Conservation (phyloP, 805 yeast species). For the Candida morakotiae region DNA sequence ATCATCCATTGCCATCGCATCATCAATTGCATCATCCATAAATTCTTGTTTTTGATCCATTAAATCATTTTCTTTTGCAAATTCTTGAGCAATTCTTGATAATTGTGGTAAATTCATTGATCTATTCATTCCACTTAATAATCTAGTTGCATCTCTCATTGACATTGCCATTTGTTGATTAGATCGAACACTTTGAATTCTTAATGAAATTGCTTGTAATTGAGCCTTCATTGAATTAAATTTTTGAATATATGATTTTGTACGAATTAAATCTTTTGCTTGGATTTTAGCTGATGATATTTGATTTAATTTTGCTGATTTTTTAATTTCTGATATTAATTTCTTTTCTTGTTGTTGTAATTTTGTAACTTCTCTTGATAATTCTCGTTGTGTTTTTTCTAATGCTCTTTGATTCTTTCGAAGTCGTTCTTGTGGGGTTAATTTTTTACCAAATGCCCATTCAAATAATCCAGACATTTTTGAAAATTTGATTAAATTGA, state of each 20-base stretch:
- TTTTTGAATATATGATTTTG: slow-evolving; percentile 77
- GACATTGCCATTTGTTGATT: slow-evolving; percentile 94
- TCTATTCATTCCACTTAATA: slow-evolving; percentile 82
- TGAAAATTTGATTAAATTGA: not conserved
- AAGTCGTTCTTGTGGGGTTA: slow-evolving; percentile 92
- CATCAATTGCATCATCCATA: slow-evolving; percentile 98
- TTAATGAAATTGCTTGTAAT: slow-evolving; percentile 85
- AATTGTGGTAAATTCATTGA: slow-evolving; percentile 89
- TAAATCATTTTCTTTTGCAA: slow-evolving; percentile 87
- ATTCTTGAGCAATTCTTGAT: slow-evolving; percentile 88
- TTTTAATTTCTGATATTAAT: slow-evolving; percentile 78
- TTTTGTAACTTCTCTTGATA: slow-evolving; percentile 82
- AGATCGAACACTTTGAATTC: slow-evolving; percentile 89
- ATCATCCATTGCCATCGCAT: slow-evolving; percentile 85
- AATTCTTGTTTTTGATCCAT: slow-evolving; percentile 99
- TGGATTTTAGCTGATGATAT: slow-evolving; percentile 87
- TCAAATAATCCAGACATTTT: slow-evolving; percentile 51
- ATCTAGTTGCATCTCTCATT: slow-evolving; percentile 88
- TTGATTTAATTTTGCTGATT: slow-evolving; percentile 88
- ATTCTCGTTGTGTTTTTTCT: slow-evolving; percentile 90
- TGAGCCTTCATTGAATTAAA: slow-evolving; percentile 94
- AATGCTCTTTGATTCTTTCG: slow-evolving; percentile 94
- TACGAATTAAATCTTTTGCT: slow-evolving; percentile 91
- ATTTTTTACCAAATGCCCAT: slow-evolving; percentile 93
- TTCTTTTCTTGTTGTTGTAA: slow-evolving; percentile 91